phyloP scores from a whole-genome alignment of 73 alveolate genomes.

The Symbiodinium pilosum region DNA sequence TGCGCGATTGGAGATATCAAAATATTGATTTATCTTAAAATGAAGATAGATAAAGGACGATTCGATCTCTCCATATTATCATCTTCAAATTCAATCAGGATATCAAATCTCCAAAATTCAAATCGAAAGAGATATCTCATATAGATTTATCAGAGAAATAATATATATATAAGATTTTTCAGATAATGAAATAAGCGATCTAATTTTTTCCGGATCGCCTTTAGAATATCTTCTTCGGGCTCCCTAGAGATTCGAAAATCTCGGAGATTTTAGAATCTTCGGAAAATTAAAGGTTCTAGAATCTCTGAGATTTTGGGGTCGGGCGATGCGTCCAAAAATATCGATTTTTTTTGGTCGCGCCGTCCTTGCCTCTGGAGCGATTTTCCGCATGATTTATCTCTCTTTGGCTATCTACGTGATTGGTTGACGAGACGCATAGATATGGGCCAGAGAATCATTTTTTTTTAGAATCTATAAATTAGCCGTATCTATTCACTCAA shows the following conservation, averaged over 20 bases:
- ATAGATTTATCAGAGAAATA: background rate
- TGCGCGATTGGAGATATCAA: too few species aligned
- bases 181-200: background rate
- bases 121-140: background rate
- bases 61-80: too few species aligned
- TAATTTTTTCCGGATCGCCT: background rate
- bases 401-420: too few species aligned
- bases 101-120: background rate
- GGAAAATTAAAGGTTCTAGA: background rate
- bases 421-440: too few species aligned
- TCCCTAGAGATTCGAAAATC: background rate
- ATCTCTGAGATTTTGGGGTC: background rate
- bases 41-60: background rate
- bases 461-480: background rate
- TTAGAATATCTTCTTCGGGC: background rate
- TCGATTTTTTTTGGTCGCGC: background rate
- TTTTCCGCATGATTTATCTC: too few species aligned
- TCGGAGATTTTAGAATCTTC: background rate
- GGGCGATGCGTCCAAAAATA: background rate
- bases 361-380: too few species aligned
- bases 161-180: background rate
- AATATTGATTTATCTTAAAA: background rate
- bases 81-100: background rate
- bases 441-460: background rate
- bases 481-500: background rate